Conservation (phyloP, 2,329 filamentous ascomycete genomes). For the Diplodia scrobiculata region DNA sequence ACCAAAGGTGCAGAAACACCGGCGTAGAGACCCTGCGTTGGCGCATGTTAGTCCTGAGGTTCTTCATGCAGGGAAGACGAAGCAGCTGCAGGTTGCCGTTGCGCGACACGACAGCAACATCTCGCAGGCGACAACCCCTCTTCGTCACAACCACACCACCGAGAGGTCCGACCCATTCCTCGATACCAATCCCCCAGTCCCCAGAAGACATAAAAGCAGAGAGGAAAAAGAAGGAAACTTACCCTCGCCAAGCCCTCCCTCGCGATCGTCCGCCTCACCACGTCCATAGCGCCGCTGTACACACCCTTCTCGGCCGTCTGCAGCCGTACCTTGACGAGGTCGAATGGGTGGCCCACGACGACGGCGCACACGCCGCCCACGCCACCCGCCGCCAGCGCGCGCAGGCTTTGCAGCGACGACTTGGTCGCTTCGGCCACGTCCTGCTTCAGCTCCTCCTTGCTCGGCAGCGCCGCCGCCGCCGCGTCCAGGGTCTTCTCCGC, state of each 20-base stretch:
- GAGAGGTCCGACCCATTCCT: background rate
- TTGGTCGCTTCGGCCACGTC: constrained; percentile 56
- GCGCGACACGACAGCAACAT: constrained; percentile 7
- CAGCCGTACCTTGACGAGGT: constrained; percentile 94
- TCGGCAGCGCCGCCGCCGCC: constrained; percentile 3
- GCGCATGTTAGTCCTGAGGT: background rate
- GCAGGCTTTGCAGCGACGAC: constrained; percentile 64
- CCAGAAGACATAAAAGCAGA: constrained; percentile 20
- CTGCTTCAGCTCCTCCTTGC: constrained; percentile 53
- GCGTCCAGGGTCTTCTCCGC: constrained; percentile 11
- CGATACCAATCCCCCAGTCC: background rate
- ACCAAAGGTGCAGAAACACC: constrained; percentile 93
- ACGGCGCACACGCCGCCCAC: constrained; percentile 94
- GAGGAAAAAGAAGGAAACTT: constrained; percentile 32
- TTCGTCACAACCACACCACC: background rate
- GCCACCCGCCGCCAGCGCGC: constrained; percentile 84
- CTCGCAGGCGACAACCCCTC: constrained; percentile 8
- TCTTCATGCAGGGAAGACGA: background rate
- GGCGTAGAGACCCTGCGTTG: constrained; percentile 78
- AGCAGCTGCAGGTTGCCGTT: constrained; percentile 5
- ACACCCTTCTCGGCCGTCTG: constrained; percentile 95
- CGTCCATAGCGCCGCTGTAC: constrained; percentile 87
- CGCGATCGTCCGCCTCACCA: constrained; percentile 84
- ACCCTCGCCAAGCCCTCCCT: constrained; percentile 73
- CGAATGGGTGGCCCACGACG: constrained; percentile 90